phyloP scores from a whole-genome alignment of 148 eudicot genomes.

The Persicaria maculosa region DNA sequence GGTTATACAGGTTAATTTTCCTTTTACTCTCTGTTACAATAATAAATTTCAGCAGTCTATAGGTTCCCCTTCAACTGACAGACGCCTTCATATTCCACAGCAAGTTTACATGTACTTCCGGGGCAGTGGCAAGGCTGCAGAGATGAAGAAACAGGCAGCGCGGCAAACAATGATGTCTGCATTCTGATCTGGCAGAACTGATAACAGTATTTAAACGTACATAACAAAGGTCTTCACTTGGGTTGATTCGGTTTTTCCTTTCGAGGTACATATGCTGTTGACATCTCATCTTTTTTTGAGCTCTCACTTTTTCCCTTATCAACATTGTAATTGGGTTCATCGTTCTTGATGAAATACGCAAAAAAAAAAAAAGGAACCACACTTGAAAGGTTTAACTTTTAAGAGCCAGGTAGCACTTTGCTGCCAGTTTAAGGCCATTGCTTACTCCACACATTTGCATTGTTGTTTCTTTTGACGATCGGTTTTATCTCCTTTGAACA shows the following conservation, averaged over 20 bases:
- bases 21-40: background rate
- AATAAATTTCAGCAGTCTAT: background rate
- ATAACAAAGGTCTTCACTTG: conserved; percentile 1
- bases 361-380: background rate
- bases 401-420: too few relatives aligned
- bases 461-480: too few relatives aligned
- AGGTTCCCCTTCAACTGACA: background rate
- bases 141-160: conserved; percentile 41
- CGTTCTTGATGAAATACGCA: background rate
- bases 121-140: conserved; percentile 49
- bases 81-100: conserved; percentile 21
- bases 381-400: background rate
- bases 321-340: background rate
- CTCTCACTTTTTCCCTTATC: background rate
- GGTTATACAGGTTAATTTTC: conserved; percentile 36
- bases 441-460: too few relatives aligned
- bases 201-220: conserved; percentile 7
- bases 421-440: too few relatives aligned
- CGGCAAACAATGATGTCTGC: conserved; percentile 43
- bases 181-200: conserved; percentile 18
- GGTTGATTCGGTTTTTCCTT: background rate
- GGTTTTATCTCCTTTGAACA: too few relatives aligned
- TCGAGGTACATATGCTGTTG: conserved; percentile 14
- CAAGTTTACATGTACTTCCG: conserved; percentile 45
- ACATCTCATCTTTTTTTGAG: background rate